Base-by-base conservation (phyloP, 139 green algal species). In the Haematococcus sp. region DNA sequence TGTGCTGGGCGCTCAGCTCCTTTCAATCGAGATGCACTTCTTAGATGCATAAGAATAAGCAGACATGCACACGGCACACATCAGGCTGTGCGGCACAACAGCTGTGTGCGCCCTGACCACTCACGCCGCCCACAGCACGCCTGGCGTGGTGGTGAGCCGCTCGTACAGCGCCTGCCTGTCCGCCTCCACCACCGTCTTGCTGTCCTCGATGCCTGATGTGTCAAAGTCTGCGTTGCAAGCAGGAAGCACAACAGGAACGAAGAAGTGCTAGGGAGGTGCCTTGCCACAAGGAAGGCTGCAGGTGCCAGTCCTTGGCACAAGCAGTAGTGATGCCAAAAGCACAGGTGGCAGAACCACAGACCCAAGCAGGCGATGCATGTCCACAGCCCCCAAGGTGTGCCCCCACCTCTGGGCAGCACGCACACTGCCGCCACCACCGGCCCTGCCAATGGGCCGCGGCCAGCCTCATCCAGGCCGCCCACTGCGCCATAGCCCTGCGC, bases 381-480 rank as follows among this genome's bases (percentile, higher is more conserved):
- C n/a, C n/a, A n/a, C n/a, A n/a, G n/a, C n/a, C n/a, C n/a, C n/a
- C n/a, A n/a, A n/a, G n/a, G n/a, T n/a, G n/a, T n/a, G n/a, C 40
- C 7, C 40, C 40, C 0, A 88, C 60, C n/a, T 30, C 11, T 65
- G 9, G 88, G 81, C 28, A 95, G 73, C 9, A 90, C 64, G 40
- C 82, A 91, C 4, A 88, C 88, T 2, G 86, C 89, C 19, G 91
- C 91, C 40, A 98, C 92, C 16, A 98, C 94, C 1, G 94, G 94
- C 4, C 94, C 94, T 23, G 93, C 93, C 34, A 98, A 76, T 0
- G 93, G 92, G 0, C 94, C 94, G 2, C 93, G 73, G 0, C 94
- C 94, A 16, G 92, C 94, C 68, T 98, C 94, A 64, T 98, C 94
- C 1, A 95, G 81, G 3, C 91, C 91, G 1, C 71, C 81, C 2